Conservation (phyloP, 169 alveolate genomes). For the Plasmodium relictum region DNA sequence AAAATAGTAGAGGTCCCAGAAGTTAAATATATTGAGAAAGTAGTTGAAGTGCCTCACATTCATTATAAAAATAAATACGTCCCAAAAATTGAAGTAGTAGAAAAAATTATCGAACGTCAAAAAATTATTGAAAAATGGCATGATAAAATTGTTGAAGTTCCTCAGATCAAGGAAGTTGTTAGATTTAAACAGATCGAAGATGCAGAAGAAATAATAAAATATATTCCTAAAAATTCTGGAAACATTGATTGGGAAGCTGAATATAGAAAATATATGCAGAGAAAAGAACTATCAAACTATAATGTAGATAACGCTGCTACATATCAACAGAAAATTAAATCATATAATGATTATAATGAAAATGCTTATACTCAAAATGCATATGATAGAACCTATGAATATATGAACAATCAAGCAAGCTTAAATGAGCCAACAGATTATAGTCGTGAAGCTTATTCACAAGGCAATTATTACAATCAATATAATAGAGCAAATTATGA, state of each 20-base stretch:
- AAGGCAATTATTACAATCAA: slow-evolving; percentile 40
- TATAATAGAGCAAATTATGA: slow-evolving; percentile 40
- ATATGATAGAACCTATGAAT: slow-evolving; percentile 31
- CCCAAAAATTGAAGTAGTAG: slow-evolving; percentile 90
- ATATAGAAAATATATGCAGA: slow-evolving; percentile 60
- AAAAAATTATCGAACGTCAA: slow-evolving; percentile 88
- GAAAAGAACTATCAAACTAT: slow-evolving; percentile 13
- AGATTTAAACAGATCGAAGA: slow-evolving; percentile 90
- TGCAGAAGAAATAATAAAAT: slow-evolving; percentile 90
- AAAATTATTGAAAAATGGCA: slow-evolving; percentile 90
- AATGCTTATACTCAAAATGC: slow-evolving; percentile 65
- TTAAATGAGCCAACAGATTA: slow-evolving; percentile 31
- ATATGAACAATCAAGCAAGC: slow-evolving; percentile 28
- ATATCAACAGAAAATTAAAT: slow-evolving; percentile 42
- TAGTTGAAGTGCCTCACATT: slow-evolving; percentile 91
- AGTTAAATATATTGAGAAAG: slow-evolving; percentile 89
- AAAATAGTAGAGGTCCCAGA: slow-evolving; percentile 92
- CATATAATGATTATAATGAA: slow-evolving; percentile 52
- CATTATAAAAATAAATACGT: slow-evolving; percentile 89
- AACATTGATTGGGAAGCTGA: slow-evolving; percentile 89
- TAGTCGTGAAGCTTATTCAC: slow-evolving; percentile 58
- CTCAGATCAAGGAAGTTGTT: slow-evolving; percentile 90
- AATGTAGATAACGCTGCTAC: slow-evolving; percentile 18
- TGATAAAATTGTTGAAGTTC: slow-evolving; percentile 90
- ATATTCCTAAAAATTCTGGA: slow-evolving; percentile 85